Conservation (phyloP, 129 eudicot species). For the Smallanthus sonchifolius region DNA sequence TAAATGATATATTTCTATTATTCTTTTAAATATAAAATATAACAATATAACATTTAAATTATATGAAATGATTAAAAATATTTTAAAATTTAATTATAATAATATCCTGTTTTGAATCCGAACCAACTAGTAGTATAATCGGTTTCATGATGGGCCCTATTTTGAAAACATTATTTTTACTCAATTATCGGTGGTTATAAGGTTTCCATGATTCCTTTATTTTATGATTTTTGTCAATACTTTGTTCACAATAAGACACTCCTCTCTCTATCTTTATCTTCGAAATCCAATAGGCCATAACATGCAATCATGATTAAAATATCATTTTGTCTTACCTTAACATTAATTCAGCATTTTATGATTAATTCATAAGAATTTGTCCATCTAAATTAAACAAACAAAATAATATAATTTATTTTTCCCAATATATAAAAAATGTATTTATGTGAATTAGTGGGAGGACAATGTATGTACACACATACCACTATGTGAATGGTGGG, state of each 20-base stretch:
- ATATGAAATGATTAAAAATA: no score
- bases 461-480: neutral
- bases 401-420: neutral
- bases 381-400: neutral
- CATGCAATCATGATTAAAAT: neutral
- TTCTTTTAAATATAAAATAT: no score
- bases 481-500: constrained; percentile 18
- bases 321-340: neutral
- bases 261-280: neutral
- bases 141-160: no score
- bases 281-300: neutral
- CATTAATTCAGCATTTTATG: neutral
- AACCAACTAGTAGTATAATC: no score
- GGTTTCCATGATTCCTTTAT: neutral
- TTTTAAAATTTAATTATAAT: no score
- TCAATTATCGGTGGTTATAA: no score
- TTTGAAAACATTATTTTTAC: no score
- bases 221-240: neutral
- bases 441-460: neutral
- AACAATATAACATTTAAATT: no score
- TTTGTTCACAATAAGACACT: neutral
- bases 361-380: neutral
- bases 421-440: neutral
- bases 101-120: no score
- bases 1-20: no score